These are phyloP conservation scores for Tolypocladium pustulatum DNA, from an alignment of 2,329 filamentous ascomycete species.

Conservation along the genomic window DNA sequence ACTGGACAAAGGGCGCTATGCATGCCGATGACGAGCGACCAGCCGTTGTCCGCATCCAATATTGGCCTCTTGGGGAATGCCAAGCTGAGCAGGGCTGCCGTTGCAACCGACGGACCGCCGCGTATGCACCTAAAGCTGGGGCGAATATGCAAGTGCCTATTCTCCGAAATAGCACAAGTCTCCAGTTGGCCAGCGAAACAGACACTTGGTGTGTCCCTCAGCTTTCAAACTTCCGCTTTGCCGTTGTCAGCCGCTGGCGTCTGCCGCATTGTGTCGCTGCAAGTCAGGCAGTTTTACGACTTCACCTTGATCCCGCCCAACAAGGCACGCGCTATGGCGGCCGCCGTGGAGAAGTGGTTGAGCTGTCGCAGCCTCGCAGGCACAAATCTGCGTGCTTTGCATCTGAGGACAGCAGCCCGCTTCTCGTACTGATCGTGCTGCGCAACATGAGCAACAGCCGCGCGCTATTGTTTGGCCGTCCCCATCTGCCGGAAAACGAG, in stretches of 20 bases:
- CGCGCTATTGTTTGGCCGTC: neutral
- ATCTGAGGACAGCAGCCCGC: too few relatives aligned
- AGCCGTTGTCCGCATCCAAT: neutral
- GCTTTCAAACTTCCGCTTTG: neutral
- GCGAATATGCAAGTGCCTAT: neutral
- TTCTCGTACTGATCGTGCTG: neutral
- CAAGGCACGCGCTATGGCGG: neutral
- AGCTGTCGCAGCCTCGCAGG: neutral
- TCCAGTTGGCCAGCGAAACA: neutral
- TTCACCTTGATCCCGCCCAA: neutral
- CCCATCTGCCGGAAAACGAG: neutral
- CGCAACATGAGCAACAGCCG: neutral
- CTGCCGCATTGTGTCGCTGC: neutral
- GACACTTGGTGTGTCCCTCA: neutral
- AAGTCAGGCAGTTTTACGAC: too few relatives aligned
- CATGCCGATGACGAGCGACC: neutral
- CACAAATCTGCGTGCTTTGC: neutral
- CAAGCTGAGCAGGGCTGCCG: neutral
- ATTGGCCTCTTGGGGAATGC: neutral
- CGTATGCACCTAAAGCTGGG: neutral
- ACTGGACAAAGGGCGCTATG: neutral
- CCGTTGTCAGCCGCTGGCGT: neutral
- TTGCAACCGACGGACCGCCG: neutral
- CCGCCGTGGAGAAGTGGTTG: neutral
- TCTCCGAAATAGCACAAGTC: neutral